Evolutionary conservation across 805 yeast species (phyloP), one percentile per base, ranked within the genome.

Genomic region (Sungouiozyma intestinalis): DNA sequence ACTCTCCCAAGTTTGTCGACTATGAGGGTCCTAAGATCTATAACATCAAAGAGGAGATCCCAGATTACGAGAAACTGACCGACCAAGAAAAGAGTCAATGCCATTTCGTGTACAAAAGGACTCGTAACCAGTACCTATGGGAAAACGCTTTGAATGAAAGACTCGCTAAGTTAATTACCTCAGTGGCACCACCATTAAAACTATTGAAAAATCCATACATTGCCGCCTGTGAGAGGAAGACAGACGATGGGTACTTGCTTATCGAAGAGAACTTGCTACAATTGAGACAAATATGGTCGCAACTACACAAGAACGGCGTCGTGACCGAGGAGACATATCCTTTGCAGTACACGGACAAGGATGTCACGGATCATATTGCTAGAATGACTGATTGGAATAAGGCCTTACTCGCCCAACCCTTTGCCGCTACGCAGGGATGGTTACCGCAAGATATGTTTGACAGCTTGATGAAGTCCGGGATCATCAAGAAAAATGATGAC

Each of bases 371-470:
- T 40, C 82, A 79, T 55, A 76, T 75, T 40, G 54, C 67, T 17
- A 74, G 72, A 19, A 69, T 85, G 51, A 78, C 74, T 45, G 73
- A 69, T 24, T 83, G 85, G 67, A 90, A 85, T 62, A 66, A 74
- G 48, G 77, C 76, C 50, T 64, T 83, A 38, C 72, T 81, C 32
- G 69, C 79, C 4, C 72, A 78, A 40, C 96, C 97, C 35, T 88
- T 86, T 63, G 81, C 85, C 24, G 90, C 90, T 38, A 83, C 96
- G 18, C 82, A 84, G 42, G 96, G 96, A 4, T 90, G 97, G 95
- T 74, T 92, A 44, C 96, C 97, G 15, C 95, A 86, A 58, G 95
- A 86, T 57, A 77, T 86, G 82, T 88, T 90, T 56, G 81, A 77
- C 29, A 74, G 74, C 39, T 69, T 85, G 53, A 62, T 77, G 34